Evolutionary conservation across 495 filamentous ascomycete genomes (phyloP).

Genomic region (Lichenothelia convexa): DNA sequence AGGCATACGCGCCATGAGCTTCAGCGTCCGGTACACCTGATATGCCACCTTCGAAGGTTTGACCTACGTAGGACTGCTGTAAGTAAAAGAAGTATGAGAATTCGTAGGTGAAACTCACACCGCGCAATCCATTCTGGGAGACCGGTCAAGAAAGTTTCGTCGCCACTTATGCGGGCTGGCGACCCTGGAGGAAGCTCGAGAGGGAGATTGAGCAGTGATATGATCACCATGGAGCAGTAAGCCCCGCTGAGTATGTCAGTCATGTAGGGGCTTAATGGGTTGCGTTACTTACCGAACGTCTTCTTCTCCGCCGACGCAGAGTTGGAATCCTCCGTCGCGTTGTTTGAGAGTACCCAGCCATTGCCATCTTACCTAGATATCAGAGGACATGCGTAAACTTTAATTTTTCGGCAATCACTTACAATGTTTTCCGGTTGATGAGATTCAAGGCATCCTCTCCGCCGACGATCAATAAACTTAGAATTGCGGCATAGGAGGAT

Average conservation of each 20-base stretch:
- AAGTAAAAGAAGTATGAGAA: slow-evolving; percentile 5
- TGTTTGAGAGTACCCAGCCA: slow-evolving; percentile 79
- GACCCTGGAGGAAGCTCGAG: slow-evolving; percentile 51
- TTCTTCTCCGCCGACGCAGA: slow-evolving; percentile 68
- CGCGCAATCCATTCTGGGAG: slow-evolving; percentile 61
- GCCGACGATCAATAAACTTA: slow-evolving; percentile 60
- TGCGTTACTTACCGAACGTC: slow-evolving; percentile 75
- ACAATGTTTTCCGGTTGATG: slow-evolving; percentile 64
- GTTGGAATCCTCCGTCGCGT: slow-evolving; percentile 61
- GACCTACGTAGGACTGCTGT: slow-evolving; percentile 50
- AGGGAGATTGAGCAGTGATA: slow-evolving; percentile 68
- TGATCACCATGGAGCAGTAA: slow-evolving; percentile 70
- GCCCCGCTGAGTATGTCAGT: slow-evolving; percentile 37
- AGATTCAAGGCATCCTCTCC: slow-evolving; percentile 51
- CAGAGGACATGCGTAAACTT: too few species aligned
- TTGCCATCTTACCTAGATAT: too few species aligned
- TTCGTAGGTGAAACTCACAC: too few species aligned
- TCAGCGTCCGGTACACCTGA: slow-evolving; percentile 65
- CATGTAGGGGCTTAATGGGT: slow-evolving; percentile 1
- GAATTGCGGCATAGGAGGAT: slow-evolving; percentile 65
- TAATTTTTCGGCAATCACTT: too few species aligned
- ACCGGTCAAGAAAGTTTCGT: slow-evolving; percentile 39
- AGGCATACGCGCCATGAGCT: slow-evolving; percentile 93
- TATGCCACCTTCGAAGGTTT: slow-evolving; percentile 89
- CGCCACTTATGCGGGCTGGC: slow-evolving; percentile 28